phyloP scores from a whole-genome alignment of 768 basidiomycete species.

The Daedaleopsis sinensis region DNA sequence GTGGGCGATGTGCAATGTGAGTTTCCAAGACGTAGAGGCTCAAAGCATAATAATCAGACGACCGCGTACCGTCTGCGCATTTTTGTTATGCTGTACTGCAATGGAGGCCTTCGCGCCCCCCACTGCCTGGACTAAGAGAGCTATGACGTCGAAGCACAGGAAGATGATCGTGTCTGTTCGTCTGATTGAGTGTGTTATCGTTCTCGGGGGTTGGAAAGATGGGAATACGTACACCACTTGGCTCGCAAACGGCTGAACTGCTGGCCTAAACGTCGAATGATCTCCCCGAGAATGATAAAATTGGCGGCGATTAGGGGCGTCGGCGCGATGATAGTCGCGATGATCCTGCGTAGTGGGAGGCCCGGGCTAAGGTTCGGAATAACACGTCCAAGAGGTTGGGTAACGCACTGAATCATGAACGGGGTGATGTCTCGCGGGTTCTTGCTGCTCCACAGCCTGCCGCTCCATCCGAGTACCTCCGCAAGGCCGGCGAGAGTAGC shows the following conservation, averaged over 20 bases:
- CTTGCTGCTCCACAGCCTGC: slow-evolving; percentile 37
- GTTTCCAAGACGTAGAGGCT: too few relatives aligned
- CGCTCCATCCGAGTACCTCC: slow-evolving; percentile 44
- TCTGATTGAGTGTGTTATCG: background rate
- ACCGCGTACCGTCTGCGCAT: slow-evolving; percentile 24
- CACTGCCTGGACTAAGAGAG: slow-evolving; percentile 62
- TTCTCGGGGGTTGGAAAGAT: background rate
- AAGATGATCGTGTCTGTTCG: slow-evolving; percentile 48
- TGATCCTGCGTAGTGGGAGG: slow-evolving; percentile 49
- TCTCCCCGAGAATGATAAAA: slow-evolving; percentile 58
- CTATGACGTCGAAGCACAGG: slow-evolving; percentile 52
- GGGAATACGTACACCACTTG: slow-evolving; percentile 40
- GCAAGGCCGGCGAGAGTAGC: slow-evolving; percentile 33
- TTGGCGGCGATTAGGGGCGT: slow-evolving; percentile 61
- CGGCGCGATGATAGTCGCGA: slow-evolving; percentile 55
- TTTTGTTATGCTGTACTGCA: slow-evolving; percentile 25
- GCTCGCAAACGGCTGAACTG: slow-evolving; percentile 51
- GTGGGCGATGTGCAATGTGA: too few relatives aligned
- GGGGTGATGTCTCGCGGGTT: slow-evolving; percentile 31
- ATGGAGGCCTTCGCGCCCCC: slow-evolving; percentile 57
- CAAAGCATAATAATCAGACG: too few relatives aligned
- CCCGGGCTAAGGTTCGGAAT: too few relatives aligned
- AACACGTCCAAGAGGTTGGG: background rate
- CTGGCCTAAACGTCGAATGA: slow-evolving; percentile 47
- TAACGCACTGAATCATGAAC: slow-evolving; percentile 45